These are phyloP conservation scores for Corymbia calophylla DNA, from an alignment of 441 rosid genomes.

Conservation along the genomic window DNA sequence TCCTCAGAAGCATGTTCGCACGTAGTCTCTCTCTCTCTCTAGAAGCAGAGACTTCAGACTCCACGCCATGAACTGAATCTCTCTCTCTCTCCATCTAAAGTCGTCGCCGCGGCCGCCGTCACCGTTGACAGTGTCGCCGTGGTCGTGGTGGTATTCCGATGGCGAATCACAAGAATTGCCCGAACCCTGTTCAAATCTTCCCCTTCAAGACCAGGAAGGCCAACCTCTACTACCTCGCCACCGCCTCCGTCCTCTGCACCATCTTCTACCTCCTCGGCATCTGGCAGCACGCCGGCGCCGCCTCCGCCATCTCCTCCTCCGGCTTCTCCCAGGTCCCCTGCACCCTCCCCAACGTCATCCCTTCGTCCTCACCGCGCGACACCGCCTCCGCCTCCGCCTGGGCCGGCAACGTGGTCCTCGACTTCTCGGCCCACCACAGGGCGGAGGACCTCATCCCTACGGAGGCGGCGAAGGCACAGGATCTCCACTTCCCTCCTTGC, in stretches of 20 bases:
- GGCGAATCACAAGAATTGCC: background rate
- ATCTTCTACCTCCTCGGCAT: slow-evolving; percentile 6
- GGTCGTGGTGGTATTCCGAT: background rate
- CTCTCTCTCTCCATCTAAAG: background rate
- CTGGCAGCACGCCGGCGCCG: slow-evolving; percentile 12
- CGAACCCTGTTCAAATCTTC: background rate
- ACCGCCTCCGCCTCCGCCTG: background rate
- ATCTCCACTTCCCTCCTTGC: slow-evolving; percentile 6
- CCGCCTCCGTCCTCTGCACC: slow-evolving; percentile 6
- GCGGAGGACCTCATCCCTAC: slow-evolving; percentile 21
- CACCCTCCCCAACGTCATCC: background rate
- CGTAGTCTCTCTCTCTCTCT: background rate
- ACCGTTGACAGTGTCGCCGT: background rate
- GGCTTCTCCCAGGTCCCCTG: background rate
- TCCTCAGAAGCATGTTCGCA: background rate
- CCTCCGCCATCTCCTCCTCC: background rate
- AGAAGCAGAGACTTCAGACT: background rate
- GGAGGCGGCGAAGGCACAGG: slow-evolving; percentile 1
- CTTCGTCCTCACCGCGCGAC: background rate
- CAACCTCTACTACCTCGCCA: slow-evolving; percentile 24
- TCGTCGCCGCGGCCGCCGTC: background rate
- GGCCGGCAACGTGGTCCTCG: slow-evolving; percentile 15
- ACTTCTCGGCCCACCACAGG: slow-evolving; percentile 34
- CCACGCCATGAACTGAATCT: background rate
- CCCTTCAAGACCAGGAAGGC: slow-evolving; percentile 29